Evolutionary conservation across 2,329 filamentous ascomycete genomes (phyloP), one percentile per base, ranked within the genome.

Genomic region (Hypoxylon rubiginosum): DNA sequence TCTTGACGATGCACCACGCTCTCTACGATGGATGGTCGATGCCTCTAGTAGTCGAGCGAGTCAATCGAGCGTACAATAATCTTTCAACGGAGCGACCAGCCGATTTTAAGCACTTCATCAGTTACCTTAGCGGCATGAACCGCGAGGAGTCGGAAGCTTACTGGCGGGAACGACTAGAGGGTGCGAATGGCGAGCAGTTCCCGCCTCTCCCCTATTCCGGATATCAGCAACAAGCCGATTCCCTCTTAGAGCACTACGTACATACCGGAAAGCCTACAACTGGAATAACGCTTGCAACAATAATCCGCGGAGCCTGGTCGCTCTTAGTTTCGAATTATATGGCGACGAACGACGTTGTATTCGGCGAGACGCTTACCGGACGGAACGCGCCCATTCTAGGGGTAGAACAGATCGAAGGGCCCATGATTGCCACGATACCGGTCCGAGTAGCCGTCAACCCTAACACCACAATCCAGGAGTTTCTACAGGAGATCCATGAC

Each of bases 371-470:
- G 0, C 78, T 90, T 3, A 88, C 86, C 0, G 87, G 88, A 1
- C 84, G 87, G 24, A 84, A 84, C 59, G 82, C 82, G 0, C 80
- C 83, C 1, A 78, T 86, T 26, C 71, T 79, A 0, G 83, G 82
- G 2, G 79, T 80, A 67, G 84, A 87, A 63, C 78, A 85, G 64
- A 88, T 89, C 51, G 84, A 87, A 64, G 88, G 86, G 0, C 87
- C 87, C 0, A 87, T 88, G 82, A 87, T 89, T 67, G 85, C 86
- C 1, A 90, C 87, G 0, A 82, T 90, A 1, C 87, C 87, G 0
- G 78, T 89, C 6, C 83, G 86, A 15, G 78, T 89, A 1, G 77
- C 78, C 0, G 74, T 88, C 2, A 78, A 83, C 53, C 73, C 78
- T 2, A 77, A 82, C 4, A 72, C 75, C 0, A 80, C 79, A 0